A percentile compares a stretch with the other conserved stretches of the same genome.
These are phyloP conservation scores for Coriaria nepalensis DNA, from an alignment of 306 rosid species.

Conservation along the genomic window DNA sequence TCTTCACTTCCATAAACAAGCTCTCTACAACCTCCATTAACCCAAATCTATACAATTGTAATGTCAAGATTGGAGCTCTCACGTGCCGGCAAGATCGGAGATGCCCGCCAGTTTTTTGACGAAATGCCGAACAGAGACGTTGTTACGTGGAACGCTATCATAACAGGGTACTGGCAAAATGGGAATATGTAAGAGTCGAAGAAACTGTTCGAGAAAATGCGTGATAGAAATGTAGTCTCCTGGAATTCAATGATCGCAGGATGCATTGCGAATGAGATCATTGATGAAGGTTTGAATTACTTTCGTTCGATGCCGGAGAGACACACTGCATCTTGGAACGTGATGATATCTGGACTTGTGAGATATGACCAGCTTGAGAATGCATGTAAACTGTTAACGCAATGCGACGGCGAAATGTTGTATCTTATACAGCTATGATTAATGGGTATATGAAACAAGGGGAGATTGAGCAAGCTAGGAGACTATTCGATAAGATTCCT, in stretches of 20 bases:
- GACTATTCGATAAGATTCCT: slow-evolving; percentile 33
- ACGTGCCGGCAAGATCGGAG: slow-evolving; percentile 12
- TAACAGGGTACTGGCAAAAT: slow-evolving; percentile 33
- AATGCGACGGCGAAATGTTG: slow-evolving; percentile 33
- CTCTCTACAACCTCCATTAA: slow-evolving; percentile 3
- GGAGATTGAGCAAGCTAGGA: slow-evolving; percentile 30
- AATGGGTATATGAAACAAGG: slow-evolving; percentile 30
- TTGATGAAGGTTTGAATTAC: slow-evolving; percentile 26
- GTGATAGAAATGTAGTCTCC: slow-evolving; percentile 30
- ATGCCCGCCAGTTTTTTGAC: slow-evolving; percentile 40
- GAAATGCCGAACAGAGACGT: slow-evolving; percentile 27
- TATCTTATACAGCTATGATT: slow-evolving; percentile 38
- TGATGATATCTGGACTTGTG: slow-evolving; percentile 32
- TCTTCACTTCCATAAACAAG: neutral
- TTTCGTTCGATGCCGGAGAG: slow-evolving; percentile 26
- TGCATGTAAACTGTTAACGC: slow-evolving; percentile 29
- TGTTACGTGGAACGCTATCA: slow-evolving; percentile 39
- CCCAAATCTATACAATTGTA: slow-evolving; percentile 19
- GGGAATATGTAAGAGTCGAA: slow-evolving; percentile 18
- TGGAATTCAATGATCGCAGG: slow-evolving; percentile 43
- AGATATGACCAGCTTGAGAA: slow-evolving; percentile 25
- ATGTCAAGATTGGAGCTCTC: slow-evolving; percentile 23
- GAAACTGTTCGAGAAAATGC: slow-evolving; percentile 29
- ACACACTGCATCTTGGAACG: slow-evolving; percentile 32
- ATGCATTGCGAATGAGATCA: slow-evolving; percentile 26